phyloP scores from a whole-genome alignment of 768 basidiomycete genomes.

The Strobilomyces confusus region DNA sequence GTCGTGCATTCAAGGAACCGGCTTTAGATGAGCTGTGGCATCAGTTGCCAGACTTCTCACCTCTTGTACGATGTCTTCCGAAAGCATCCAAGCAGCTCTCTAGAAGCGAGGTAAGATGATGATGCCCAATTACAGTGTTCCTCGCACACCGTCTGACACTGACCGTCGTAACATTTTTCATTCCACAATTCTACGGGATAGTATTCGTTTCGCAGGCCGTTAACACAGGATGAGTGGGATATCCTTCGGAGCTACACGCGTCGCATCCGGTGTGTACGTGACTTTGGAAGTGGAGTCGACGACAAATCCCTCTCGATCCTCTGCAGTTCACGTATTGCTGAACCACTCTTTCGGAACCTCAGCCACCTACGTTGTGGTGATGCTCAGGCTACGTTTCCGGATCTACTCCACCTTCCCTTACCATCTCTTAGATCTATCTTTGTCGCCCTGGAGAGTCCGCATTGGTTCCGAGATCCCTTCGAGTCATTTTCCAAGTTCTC shows the following conservation, averaged over 20 bases:
- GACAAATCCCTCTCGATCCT: background rate
- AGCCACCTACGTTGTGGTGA: background rate
- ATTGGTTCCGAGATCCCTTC: background rate
- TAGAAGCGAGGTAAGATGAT: background rate
- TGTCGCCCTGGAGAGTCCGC: too few relatives aligned
- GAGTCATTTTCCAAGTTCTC: background rate
- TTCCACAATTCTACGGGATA: background rate
- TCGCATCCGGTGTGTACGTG: background rate
- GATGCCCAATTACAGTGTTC: background rate
- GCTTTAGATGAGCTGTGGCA: background rate
- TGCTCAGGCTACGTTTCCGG: background rate
- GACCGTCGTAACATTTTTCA: background rate
- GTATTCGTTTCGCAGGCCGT: background rate
- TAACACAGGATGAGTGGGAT: background rate
- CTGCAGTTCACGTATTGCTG: background rate
- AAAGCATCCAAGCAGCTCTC: background rate
- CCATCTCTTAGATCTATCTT: background rate
- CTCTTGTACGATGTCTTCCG: background rate
- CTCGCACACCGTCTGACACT: background rate
- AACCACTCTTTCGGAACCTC: background rate
- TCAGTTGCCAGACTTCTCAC: background rate
- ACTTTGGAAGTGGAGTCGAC: background rate
- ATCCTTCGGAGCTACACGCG: background rate
- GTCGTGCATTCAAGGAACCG: background rate
- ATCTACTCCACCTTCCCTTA: background rate